phyloP scores from a whole-genome alignment of 352 stramenopile genomes.

The Phytophthora boehmeriae region DNA sequence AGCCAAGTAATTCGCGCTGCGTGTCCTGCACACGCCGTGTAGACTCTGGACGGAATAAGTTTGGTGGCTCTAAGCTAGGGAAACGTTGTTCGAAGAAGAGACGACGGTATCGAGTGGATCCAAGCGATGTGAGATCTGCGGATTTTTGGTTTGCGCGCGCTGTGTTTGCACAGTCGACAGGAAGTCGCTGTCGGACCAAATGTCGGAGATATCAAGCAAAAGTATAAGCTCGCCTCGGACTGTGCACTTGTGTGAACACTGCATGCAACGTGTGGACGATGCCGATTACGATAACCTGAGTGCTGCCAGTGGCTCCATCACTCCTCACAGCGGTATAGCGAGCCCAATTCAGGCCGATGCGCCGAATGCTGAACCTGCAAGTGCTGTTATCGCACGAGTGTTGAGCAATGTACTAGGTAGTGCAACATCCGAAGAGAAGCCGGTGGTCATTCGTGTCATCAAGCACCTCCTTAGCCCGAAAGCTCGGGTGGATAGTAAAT shows the following conservation, averaged over 20 bases:
- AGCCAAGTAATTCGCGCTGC: constrained; percentile 33
- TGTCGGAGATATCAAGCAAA: constrained; percentile 8
- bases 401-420: constrained; percentile 49
- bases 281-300: constrained; percentile 57
- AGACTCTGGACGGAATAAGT: constrained; percentile 26
- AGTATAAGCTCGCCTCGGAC: constrained; percentile 30
- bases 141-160: constrained; percentile 59
- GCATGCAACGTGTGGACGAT: constrained; percentile 55
- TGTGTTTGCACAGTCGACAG: constrained; percentile 46
- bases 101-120: constrained; percentile 22
- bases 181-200: constrained; percentile 15
- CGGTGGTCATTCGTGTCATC: constrained; percentile 54
- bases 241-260: constrained; percentile 60
- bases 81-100: constrained; percentile 8
- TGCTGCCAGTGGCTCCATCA: constrained; percentile 22
- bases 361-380: constrained; percentile 22
- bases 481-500: constrained; percentile 21
- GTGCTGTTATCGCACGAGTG: constrained; percentile 37
- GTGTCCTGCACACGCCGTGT: constrained; percentile 42
- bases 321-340: constrained; percentile 11
- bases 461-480: constrained; percentile 51
- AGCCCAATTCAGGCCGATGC: constrained; percentile 29
- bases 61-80: constrained; percentile 13
- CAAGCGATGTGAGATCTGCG: constrained; percentile 67
- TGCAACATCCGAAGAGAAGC: constrained; percentile 38